Percentiles rank a stretch among this genome's conserved stretches.
These are phyloP conservation scores for Trametopsis cervina DNA, from an alignment of 768 basidiomycete species.

Conservation along the genomic window DNA sequence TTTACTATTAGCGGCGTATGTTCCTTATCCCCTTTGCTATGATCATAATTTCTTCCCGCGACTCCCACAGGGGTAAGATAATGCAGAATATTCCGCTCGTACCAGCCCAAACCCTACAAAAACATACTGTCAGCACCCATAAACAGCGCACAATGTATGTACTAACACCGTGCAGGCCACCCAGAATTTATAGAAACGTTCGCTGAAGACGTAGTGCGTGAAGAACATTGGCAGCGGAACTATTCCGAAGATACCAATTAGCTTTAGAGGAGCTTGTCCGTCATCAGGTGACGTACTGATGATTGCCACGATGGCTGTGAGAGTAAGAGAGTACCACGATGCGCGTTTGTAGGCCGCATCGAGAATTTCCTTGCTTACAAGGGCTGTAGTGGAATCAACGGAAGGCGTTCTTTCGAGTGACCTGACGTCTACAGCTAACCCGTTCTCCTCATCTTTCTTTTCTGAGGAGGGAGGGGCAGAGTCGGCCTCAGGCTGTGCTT, in stretches of 20 bases:
- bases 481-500: not conserved
- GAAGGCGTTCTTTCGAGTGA: no score
- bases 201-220: constrained; percentile 28
- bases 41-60: constrained; percentile 2
- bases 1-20: no score
- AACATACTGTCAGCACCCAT: not conserved
- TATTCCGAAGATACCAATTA: not conserved
- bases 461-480: not conserved
- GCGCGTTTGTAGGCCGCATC: no score
- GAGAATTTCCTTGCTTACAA: constrained; percentile 22
- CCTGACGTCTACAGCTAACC: no score
- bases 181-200: constrained; percentile 29
- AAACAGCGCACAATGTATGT: not conserved
- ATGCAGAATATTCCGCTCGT: constrained; percentile 8
- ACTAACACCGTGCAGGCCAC: constrained; percentile 27
- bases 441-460: constrained; percentile 13
- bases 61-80: constrained; percentile 8
- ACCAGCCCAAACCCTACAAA: constrained; percentile 1
- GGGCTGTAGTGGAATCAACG: no score
- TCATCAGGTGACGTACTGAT: constrained; percentile 22
- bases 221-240: constrained; percentile 32
- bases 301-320: constrained; percentile 23
- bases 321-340: constrained; percentile 22
- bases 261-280: no score
- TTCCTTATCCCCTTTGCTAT: not conserved